These are phyloP conservation scores for Selenicereus undatus DNA, from an alignment of 148 eudicot species.

Conservation along the genomic window DNA sequence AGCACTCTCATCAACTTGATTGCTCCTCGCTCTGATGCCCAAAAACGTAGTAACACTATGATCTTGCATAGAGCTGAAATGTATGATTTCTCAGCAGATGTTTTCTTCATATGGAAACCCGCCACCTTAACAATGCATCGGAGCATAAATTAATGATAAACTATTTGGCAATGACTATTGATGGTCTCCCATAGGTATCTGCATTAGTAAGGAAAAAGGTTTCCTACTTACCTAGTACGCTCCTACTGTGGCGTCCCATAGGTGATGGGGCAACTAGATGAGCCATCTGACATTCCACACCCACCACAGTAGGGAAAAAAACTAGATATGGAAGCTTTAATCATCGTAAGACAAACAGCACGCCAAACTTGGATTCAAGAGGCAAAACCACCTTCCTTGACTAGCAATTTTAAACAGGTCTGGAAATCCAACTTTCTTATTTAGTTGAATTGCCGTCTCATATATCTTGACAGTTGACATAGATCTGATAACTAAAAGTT, in stretches of 20 bases:
- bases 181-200: no score
- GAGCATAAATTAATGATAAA: conserved; percentile 8
- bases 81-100: conserved; percentile 76
- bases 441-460: background rate
- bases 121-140: conserved; percentile 38
- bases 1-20: conserved; percentile 66
- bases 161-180: no score
- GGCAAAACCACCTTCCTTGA: background rate
- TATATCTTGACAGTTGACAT: background rate
- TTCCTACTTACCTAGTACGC: no score
- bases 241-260: background rate
- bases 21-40: conserved; percentile 62
- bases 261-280: no score
- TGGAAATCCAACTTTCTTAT: background rate
- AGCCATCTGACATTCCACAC: no score
- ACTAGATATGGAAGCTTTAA: no score
- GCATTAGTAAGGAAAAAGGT: no score
- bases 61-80: conserved; percentile 62
- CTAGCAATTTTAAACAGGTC: background rate
- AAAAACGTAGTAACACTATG: conserved; percentile 56
- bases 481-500: background rate
- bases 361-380: background rate
- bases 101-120: conserved; percentile 58
- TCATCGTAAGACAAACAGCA: no score
- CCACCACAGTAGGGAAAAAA: no score